A percentile compares a stretch with the other conserved stretches of the same genome.
These are phyloP conservation scores for Dissoconium aciculare DNA, from an alignment of 2,329 filamentous ascomycete species.

Conservation along the genomic window DNA sequence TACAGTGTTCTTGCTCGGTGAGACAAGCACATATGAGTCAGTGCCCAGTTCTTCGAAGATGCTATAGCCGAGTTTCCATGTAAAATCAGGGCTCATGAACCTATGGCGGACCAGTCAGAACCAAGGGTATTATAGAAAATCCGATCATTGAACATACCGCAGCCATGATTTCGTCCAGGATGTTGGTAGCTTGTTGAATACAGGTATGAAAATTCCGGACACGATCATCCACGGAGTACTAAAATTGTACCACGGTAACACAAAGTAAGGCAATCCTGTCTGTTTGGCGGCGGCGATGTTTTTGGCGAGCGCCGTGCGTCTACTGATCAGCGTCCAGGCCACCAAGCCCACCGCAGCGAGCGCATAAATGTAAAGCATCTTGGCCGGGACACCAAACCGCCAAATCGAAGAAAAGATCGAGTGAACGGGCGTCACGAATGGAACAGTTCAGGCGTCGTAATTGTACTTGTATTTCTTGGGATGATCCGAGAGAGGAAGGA, in stretches of 20 bases:
- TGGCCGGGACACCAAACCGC: conserved; percentile 3
- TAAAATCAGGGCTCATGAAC: conserved; percentile 45
- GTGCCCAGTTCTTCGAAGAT: conserved; percentile 43
- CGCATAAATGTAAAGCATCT: conserved; percentile 18
- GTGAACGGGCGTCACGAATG: no score
- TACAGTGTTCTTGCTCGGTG: conserved; percentile 39
- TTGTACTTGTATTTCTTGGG: no score
- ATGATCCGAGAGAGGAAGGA: no score
- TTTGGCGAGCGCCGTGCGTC: conserved; percentile 24
- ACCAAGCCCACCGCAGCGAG: conserved; percentile 20
- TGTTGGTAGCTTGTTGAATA: conserved; percentile 42
- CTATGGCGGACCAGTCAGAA: conserved; percentile 24
- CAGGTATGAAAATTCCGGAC: conserved; percentile 38
- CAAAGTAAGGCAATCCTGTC: conserved; percentile 32
- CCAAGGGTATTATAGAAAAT: no score
- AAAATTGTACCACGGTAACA: conserved; percentile 32
- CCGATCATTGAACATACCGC: no score
- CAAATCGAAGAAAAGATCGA: neutral
- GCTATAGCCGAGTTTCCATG: conserved; percentile 40
- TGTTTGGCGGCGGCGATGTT: conserved; percentile 32
- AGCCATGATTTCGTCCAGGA: conserved; percentile 44
- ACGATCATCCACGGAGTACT: conserved; percentile 43
- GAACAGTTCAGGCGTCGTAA: no score
- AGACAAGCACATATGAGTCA: conserved; percentile 51
- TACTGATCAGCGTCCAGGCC: conserved; percentile 22